Evolutionary conservation across 2,329 filamentous ascomycete genomes (phyloP).

Genomic region (Fusarium verrucosum): DNA sequence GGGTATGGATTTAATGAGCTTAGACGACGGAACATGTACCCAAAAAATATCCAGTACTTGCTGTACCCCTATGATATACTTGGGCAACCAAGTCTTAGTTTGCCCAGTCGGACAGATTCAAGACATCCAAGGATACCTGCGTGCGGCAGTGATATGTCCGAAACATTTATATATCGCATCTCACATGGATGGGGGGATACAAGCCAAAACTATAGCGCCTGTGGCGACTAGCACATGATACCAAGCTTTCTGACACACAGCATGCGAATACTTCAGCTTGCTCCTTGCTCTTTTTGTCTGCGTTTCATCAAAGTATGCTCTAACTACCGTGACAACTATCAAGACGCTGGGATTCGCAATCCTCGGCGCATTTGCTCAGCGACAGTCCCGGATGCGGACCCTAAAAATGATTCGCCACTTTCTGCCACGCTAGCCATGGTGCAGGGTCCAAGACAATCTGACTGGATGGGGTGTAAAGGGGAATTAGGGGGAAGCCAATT

Average conservation of each 20-base stretch:
- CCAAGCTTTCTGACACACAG: neutral
- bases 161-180: slow-evolving; percentile 23
- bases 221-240: neutral
- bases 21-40: slow-evolving; percentile 7
- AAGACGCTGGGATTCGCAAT: slow-evolving; percentile 7
- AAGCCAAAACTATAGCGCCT: slow-evolving; percentile 10
- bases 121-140: neutral
- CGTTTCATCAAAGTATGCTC: neutral
- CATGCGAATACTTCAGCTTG: neutral
- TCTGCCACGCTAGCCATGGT: slow-evolving; percentile 26
- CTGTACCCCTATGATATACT: neutral
- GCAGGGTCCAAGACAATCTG: slow-evolving; percentile 41
- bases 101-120: neutral
- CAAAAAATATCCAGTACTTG: neutral
- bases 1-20: slow-evolving; percentile 12
- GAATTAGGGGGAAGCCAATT: slow-evolving; percentile 23
- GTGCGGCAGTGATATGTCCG: slow-evolving; percentile 18
- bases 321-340: neutral
- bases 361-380: slow-evolving; percentile 25
- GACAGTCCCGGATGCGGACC: slow-evolving; percentile 21
- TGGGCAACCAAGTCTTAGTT: neutral
- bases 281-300: slow-evolving; percentile 1
- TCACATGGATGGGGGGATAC: neutral
- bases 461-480: slow-evolving; percentile 20
- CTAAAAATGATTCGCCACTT: slow-evolving; percentile 28